A percentile compares a stretch with the other conserved stretches of the same genome.
phyloP scores from a whole-genome alignment of 768 basidiomycete species.

The Auricularia sp. region DNA sequence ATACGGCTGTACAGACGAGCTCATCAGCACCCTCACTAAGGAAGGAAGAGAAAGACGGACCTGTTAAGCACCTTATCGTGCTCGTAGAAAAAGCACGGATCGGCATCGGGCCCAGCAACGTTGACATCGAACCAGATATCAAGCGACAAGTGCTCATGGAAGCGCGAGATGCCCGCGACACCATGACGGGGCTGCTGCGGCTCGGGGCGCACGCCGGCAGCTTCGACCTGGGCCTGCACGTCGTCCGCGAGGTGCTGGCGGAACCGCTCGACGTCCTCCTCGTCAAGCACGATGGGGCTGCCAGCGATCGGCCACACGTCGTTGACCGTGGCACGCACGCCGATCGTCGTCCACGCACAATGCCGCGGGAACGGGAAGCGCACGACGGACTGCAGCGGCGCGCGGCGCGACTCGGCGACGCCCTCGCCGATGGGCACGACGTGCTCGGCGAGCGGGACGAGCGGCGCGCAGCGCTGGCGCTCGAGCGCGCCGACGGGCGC shows the following conservation, averaged over 20 bases:
- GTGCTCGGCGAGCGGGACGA: background rate
- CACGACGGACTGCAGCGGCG: background rate
- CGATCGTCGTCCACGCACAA: background rate
- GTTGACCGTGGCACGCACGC: background rate
- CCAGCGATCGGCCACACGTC: background rate
- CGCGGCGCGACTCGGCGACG: background rate
- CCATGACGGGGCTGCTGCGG: background rate
- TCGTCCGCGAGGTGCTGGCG: background rate
- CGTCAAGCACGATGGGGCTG: background rate
- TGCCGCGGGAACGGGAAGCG: background rate
- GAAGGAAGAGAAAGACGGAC: background rate
- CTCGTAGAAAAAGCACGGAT: background rate
- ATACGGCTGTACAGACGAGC: too few relatives aligned
- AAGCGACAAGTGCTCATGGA: background rate
- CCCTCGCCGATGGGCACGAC: background rate
- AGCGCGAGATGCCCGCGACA: background rate
- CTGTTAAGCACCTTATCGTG: background rate
- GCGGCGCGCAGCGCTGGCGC: background rate
- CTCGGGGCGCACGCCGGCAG: background rate
- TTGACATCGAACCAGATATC: background rate
- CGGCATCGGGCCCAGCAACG: background rate
- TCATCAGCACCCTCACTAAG: background rate
- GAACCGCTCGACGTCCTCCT: background rate
- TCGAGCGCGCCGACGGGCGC: background rate
- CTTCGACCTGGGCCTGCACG: background rate